Percentiles rank a stretch among this genome's conserved stretches.
Evolutionary conservation across 805 yeast species (phyloP).

Genomic region (Saccharomycopsis fermentans): DNA sequence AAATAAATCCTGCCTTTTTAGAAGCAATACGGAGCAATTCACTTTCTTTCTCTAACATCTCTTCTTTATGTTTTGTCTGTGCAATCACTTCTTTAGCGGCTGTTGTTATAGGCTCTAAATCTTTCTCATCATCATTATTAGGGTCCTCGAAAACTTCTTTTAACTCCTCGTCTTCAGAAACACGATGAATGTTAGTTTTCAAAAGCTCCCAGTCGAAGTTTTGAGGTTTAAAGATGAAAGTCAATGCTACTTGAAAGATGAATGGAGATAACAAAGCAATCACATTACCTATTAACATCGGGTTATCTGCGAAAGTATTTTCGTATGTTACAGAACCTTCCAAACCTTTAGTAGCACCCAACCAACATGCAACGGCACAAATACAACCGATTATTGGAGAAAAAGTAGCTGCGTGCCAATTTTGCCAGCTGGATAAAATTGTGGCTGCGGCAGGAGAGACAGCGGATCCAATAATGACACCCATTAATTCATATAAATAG

Average conservation of each 20-base stretch:
- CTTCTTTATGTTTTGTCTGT: conserved; percentile 20
- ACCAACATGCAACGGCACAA: conserved; percentile 65
- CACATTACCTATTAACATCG: conserved; percentile 85
- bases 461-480: conserved; percentile 78
- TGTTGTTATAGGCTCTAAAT: conserved; percentile 8
- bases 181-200: conserved; percentile 45
- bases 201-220: conserved; percentile 64
- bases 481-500: conserved; percentile 80
- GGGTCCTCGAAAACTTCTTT: conserved; percentile 24
- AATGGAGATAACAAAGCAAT: conserved; percentile 71
- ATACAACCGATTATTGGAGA: conserved; percentile 75
- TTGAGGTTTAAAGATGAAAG: conserved; percentile 55
- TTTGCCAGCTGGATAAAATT: conserved; percentile 54
- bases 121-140: conserved; percentile 8
- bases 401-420: conserved; percentile 53
- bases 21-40: conserved; percentile 44
- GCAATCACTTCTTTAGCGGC: conserved; percentile 10
- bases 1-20: conserved; percentile 49
- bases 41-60: conserved; percentile 38
- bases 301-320: conserved; percentile 69
- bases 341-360: conserved; percentile 37
- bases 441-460: conserved; percentile 70
- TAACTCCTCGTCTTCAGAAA: conserved; percentile 63
- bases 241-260: conserved; percentile 54
- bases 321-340: conserved; percentile 36